Percentiles rank a stretch among this genome's conserved stretches.
Evolutionary conservation across 2,329 filamentous ascomycete species (phyloP).

Genomic region (Fusarium mundagurra): DNA sequence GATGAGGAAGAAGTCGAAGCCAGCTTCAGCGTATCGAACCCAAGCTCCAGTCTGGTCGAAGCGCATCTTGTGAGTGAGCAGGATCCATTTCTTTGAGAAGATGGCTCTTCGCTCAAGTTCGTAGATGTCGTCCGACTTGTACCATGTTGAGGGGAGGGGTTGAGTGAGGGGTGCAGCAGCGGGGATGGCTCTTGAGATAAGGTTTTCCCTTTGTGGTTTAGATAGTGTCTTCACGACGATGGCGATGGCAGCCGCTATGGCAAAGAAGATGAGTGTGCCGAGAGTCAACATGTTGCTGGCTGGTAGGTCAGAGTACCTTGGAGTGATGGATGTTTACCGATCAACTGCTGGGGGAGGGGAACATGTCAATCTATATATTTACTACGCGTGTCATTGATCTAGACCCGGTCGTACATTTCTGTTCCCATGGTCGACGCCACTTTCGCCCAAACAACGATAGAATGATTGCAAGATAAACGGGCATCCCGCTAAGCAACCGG

Average conservation of each 20-base stretch:
- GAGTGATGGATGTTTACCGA: background rate
- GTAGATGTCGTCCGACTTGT: constrained; percentile 62
- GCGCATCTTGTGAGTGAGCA: constrained; percentile 62
- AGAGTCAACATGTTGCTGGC: constrained; percentile 13
- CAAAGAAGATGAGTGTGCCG: constrained; percentile 9
- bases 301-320: background rate
- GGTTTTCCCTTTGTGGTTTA: constrained; percentile 23
- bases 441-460: background rate
- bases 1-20: constrained; percentile 64
- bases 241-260: constrained; percentile 7
- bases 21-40: constrained; percentile 63
- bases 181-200: constrained; percentile 20
- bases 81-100: constrained; percentile 65
- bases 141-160: constrained; percentile 53
- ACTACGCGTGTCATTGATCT: background rate
- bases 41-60: constrained; percentile 64
- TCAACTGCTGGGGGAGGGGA: background rate
- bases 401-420: background rate
- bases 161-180: constrained; percentile 22
- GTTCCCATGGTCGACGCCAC: constrained; percentile 13
- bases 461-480: constrained; percentile 18
- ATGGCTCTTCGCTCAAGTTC: constrained; percentile 65
- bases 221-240: constrained; percentile 1
- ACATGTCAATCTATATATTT: constrained; percentile 14
- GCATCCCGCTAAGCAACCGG: constrained; percentile 6